Base-by-base conservation (phyloP, 2,329 filamentous ascomycete species). In the Phialemoniopsis sp. region DNA sequence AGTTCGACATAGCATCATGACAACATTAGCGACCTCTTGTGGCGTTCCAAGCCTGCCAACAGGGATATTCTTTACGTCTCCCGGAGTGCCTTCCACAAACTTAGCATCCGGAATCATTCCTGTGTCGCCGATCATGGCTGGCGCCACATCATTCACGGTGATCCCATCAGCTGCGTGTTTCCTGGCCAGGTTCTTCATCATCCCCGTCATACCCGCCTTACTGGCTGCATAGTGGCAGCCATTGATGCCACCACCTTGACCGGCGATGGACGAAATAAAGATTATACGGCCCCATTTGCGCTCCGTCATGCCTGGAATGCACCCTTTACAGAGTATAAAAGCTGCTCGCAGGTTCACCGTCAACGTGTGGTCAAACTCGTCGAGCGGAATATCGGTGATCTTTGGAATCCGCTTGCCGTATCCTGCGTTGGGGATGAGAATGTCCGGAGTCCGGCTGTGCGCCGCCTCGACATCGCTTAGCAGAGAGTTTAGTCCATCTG, bases 101-200 rank as follows among this genome's bases (percentile, higher is more conserved):
- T 75, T 69, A 31, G 72, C 72, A 43, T 76, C 68, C 3, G 76
- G 75, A 32, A 83, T 78, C 77, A 83, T 77, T 2, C 76, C 76
- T 3, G 76, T 80, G 16, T 76, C 72, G 4, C 78, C 79, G 46
- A 85, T 83, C 78, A 85, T 83, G 3, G 80, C 80, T 1, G 80
- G 80, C 4, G 78, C 77, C n/a, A 85, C 76, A 46, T 83, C 79
- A 43, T 85, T 84, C 41, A 83, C 77, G 13, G 78, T 80, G 48
- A 85, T 80, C 26, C 79, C 78, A 48, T 68, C 70, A 40, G 71
- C 67, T 3, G 77, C 80, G 16, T 83, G 67, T 34, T 76, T 75
- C 1, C 66, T 70, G 1, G 79, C 70, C 21, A 85, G 63, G 46
- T 82, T 84, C 52, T 72, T 77, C 74, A 82, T 82, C 73, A 84